Evolutionary conservation across 2,329 filamentous ascomycete genomes (phyloP), one percentile per base, ranked within the genome.

Genomic region (Fusarium liriodendri): DNA sequence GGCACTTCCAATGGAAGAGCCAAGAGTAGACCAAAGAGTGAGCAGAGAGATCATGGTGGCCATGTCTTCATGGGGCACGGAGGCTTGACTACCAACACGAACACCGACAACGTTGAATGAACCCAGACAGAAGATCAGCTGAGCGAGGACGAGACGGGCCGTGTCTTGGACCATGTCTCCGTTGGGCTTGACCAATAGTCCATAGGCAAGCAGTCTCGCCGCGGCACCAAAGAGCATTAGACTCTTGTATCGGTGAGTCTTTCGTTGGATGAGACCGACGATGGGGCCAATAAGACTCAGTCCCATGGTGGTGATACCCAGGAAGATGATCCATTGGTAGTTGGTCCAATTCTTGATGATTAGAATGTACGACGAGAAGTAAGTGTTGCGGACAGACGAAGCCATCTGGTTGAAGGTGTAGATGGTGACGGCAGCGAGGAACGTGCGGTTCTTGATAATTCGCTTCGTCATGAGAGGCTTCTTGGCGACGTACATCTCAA

Each of bases 21-120:
- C 84, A 9, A 85, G 63, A 2, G 81, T 83, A 7, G 80, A 82
- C 84, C 83, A 85, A 7, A 85, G 74, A 0, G 83, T 79, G 11
- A 84, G 72, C 2, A 83, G 68, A 16, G 82, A 78, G 62, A 85
- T 85, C 50, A 82, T 71, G 1, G 80, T 76, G 3, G 84, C 83
- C 58, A 86, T 68, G 47, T 85, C 83, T 62, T 85, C 80, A 70
- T 86, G 84, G 0, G 84, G 83, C 0, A 85, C 84, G 0, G 84
- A 85, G 13, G 83, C 83, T 65, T 85, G 83, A 5, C 73, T 78
- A 8, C 82, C 84, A 0, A 85, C 84, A 13, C 83, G 81, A 7
- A 78, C 82, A 37, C 83, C 84, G 22, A 85, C 80, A 4, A 85
- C 80, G 58, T 80, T 82, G 73, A 84, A 78, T 0, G 83, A 80